Evolutionary conservation across 352 stramenopile species (phyloP).

Genomic region (Achlya hypogyna): DNA sequence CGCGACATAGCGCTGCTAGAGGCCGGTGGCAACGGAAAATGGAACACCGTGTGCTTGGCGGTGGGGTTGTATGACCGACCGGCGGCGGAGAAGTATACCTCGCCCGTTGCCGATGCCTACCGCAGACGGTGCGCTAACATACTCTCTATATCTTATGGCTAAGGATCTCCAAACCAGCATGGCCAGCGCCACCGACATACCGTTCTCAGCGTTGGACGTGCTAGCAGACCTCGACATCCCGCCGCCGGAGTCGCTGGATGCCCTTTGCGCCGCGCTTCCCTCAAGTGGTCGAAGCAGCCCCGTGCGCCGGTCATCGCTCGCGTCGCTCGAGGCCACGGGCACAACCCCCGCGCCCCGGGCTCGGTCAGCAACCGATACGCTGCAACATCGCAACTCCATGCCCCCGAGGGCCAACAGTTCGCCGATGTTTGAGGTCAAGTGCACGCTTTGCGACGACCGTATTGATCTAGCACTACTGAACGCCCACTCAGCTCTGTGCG

Average conservation of each 20-base stretch:
- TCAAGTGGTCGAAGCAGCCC: neutral
- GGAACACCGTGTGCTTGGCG: conserved; percentile 54
- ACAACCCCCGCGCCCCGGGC: neutral
- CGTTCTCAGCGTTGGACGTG: conserved; percentile 11
- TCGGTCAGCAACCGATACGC: neutral
- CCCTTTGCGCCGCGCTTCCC: neutral
- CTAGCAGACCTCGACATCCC: conserved; percentile 12
- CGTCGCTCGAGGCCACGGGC: conserved; percentile 9
- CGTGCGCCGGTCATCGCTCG: conserved; percentile 2
- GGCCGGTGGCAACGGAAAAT: conserved; percentile 74
- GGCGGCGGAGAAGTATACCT: conserved; percentile 55
- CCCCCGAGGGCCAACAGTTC: no score
- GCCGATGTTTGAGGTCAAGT: conserved; percentile 41
- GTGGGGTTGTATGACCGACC: conserved; percentile 34
- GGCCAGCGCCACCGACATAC: neutral
- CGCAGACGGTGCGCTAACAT: conserved; percentile 27
- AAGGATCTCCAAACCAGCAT: conserved; percentile 5
- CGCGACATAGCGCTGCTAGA: conserved; percentile 49
- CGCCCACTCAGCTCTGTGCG: conserved; percentile 50
- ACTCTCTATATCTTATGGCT: conserved; percentile 1
- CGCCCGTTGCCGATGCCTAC: conserved; percentile 51
- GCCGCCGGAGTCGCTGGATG: neutral
- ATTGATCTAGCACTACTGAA: conserved; percentile 44
- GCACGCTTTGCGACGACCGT: conserved; percentile 49
- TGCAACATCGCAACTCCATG: neutral